Evolutionary conservation across 805 yeast genomes (phyloP), one percentile per base, ranked within the genome.

Genomic region (Deakozyma indianensis): DNA sequence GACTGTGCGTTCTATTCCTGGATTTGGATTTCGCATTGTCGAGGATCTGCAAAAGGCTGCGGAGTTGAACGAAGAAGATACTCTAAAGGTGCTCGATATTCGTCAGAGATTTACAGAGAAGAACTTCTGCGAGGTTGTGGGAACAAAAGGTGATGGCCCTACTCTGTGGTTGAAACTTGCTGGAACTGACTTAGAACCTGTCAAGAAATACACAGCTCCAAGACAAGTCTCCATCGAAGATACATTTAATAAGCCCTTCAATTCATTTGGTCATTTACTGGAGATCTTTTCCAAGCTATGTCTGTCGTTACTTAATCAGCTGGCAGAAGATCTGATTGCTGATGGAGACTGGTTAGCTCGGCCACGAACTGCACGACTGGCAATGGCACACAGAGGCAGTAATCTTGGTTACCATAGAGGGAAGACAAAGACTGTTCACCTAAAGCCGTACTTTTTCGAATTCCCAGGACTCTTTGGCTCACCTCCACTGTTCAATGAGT

Each of bases 201-300:
- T 32, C 7, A 32, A 32, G 38, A 20, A 32, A 14, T 32, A 32
- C 16, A 7, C 5, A 14, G 18, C 18, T 7, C 63, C 62, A 2
- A 42, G 41, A 4, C 60, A 56, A 35, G 45, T 60, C 27, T 53
- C 61, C 7, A 48, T 59, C 20, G 64, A 60, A 48, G 62, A 60
- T 23, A 50, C 63, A 3, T 59, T 49, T 24, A 38, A 22, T 9
- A 29, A 22, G 16, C 44, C 44, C 9, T 27, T 45, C 2, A 41
- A 50, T 4, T 38, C 47, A 5, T 15, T 41, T 1, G 23, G 42
- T 18, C 43, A 41, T 11, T 47, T 52, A 35, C 27, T 20, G 3
- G 20, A 28, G 15, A 50, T 45, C 21, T 4, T 57, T 21, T 28
- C 32, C 16, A 46, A 45, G 35, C 49, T 58, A 4, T 45, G 46